These are phyloP conservation scores for Talaromyces sp. DNA, from an alignment of 2,329 filamentous ascomycete genomes.

Conservation along the genomic window DNA sequence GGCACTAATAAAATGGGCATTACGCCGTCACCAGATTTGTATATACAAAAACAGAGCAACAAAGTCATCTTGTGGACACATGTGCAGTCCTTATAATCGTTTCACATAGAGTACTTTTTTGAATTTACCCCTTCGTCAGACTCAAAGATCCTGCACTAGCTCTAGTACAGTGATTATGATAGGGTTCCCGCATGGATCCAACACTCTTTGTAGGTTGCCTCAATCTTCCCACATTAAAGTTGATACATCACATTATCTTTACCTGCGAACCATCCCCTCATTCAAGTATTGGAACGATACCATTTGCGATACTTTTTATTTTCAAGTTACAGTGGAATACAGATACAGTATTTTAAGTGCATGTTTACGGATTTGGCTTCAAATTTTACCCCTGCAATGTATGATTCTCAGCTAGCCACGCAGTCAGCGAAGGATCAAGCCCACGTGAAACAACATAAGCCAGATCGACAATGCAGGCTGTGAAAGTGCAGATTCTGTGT, in stretches of 20 bases:
- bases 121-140: too few species aligned
- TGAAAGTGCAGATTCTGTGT: background rate
- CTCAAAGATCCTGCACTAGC: background rate
- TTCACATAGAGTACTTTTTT: too few species aligned
- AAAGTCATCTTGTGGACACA: too few species aligned
- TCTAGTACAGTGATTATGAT: background rate
- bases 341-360: background rate
- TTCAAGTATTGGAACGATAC: background rate
- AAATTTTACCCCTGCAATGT: too few species aligned
- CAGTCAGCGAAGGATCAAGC: background rate
- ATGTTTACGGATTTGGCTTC: background rate
- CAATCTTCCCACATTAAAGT: background rate
- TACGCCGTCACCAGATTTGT: background rate
- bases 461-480: slow-evolving; percentile 2
- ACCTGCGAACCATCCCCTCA: background rate
- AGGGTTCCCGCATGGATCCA: too few species aligned
- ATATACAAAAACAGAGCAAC: too few species aligned
- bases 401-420: slow-evolving; percentile 3
- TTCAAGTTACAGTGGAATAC: background rate
- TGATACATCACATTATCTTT: background rate
- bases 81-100: too few species aligned
- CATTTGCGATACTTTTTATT: background rate
- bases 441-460: slow-evolving; percentile 9
- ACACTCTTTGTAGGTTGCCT: background rate
- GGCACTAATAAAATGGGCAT: too few species aligned